A percentile compares a stretch with the other conserved stretches of the same genome.
These are phyloP conservation scores for Plantago ovata DNA, from an alignment of 257 asterid species.

Conservation along the genomic window DNA sequence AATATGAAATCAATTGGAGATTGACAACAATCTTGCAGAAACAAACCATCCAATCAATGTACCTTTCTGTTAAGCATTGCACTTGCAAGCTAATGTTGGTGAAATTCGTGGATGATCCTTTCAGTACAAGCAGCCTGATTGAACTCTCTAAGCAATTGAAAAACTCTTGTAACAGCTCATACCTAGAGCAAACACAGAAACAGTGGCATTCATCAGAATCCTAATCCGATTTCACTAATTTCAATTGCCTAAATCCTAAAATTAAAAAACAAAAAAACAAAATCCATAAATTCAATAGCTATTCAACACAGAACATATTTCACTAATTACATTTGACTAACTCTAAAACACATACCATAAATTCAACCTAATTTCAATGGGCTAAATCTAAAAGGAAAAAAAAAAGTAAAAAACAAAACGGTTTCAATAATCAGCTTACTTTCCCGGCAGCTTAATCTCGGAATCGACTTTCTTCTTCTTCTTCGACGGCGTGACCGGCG, in stretches of 20 bases:
- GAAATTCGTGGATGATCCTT: conserved; percentile 49
- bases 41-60: neutral
- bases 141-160: conserved; percentile 71
- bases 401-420: neutral
- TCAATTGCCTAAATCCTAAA: neutral
- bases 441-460: conserved; percentile 54
- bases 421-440: conserved; percentile 33
- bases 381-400: neutral
- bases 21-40: neutral
- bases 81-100: conserved; percentile 56
- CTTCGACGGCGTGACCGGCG: conserved; percentile 19
- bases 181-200: conserved; percentile 44
- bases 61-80: conserved; percentile 75
- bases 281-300: neutral
- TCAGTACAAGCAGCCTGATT: conserved; percentile 59
- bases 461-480: conserved; percentile 30
- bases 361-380: neutral
- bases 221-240: neutral
- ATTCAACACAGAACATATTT: neutral
- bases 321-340: neutral
- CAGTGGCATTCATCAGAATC: neutral
- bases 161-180: conserved; percentile 63
- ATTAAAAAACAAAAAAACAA: neutral
- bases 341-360: neutral
- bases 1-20: no score